phyloP scores from a whole-genome alignment of 352 stramenopile genomes.

The Peronosclerospora sorghi region DNA sequence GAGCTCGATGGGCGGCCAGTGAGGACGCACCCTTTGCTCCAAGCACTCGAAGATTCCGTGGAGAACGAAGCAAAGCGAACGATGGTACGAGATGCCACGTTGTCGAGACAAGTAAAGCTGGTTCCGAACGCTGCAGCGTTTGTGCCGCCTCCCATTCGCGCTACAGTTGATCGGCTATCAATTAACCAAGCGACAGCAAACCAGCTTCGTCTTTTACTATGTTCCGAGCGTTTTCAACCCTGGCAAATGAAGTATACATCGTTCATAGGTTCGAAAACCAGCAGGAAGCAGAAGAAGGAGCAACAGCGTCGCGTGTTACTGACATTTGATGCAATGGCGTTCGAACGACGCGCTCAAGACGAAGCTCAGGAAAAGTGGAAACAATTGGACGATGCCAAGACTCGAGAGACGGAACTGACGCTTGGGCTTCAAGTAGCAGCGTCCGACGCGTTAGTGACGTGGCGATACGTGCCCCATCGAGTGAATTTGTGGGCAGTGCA shows the following conservation, averaged over 20 bases:
- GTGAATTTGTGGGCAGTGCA: slow-evolving; percentile 21
- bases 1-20: slow-evolving; percentile 43
- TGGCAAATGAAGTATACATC: slow-evolving; percentile 36
- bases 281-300: slow-evolving; percentile 25
- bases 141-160: slow-evolving; percentile 10
- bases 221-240: slow-evolving; percentile 30
- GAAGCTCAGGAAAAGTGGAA: slow-evolving; percentile 8
- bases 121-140: slow-evolving; percentile 31
- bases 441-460: slow-evolving; percentile 36
- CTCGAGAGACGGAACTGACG: slow-evolving; percentile 35
- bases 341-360: slow-evolving; percentile 14
- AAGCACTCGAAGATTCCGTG: slow-evolving; percentile 57
- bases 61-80: slow-evolving; percentile 30
- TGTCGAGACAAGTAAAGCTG: slow-evolving; percentile 20
- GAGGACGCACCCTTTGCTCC: slow-evolving; percentile 51
- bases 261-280: slow-evolving; percentile 22
- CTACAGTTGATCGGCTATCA: slow-evolving; percentile 12
- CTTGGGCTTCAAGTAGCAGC: slow-evolving; percentile 36
- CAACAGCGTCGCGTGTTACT: slow-evolving; percentile 31
- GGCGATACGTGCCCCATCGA: slow-evolving; percentile 23
- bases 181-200: slow-evolving; percentile 31
- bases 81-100: slow-evolving; percentile 9
- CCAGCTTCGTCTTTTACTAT: slow-evolving; percentile 25
- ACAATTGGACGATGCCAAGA: slow-evolving; percentile 3
- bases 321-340: slow-evolving; percentile 29